phyloP scores from a whole-genome alignment of 2,329 filamentous ascomycete genomes.

The Trichoderma koningiopsis region DNA sequence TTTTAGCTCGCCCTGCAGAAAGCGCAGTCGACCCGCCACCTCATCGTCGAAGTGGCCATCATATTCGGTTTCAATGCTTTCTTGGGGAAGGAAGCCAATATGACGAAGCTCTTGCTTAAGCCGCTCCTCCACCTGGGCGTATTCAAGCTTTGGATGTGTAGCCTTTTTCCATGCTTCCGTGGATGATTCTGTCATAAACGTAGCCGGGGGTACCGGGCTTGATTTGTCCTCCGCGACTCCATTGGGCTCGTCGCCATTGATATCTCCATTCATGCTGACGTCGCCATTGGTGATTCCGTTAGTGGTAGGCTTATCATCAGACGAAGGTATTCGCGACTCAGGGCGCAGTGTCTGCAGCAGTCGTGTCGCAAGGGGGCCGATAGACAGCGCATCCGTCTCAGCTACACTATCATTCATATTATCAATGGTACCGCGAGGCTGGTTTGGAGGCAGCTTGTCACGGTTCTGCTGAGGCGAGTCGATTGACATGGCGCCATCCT shows the following conservation, averaged over 20 bases:
- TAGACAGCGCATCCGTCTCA: constrained; percentile 86
- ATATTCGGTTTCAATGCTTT: constrained; percentile 70
- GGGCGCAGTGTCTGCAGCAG: constrained; percentile 80
- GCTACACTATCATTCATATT: constrained; percentile 83
- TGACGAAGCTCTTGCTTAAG: constrained; percentile 88
- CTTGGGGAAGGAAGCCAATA: constrained; percentile 79
- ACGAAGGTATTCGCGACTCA: constrained; percentile 60
- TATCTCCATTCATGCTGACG: constrained; percentile 55
- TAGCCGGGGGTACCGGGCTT: constrained; percentile 63
- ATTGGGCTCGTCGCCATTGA: constrained; percentile 39
- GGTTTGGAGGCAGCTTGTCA: constrained; percentile 74
- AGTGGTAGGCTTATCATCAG: constrained; percentile 59
- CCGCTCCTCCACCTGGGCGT: constrained; percentile 83
- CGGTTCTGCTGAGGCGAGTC: constrained; percentile 64
- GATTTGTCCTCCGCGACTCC: constrained; percentile 44
- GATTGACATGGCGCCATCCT: constrained; percentile 78
- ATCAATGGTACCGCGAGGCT: constrained; percentile 82
- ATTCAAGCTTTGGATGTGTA: constrained; percentile 75
- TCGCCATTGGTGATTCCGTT: constrained; percentile 59
- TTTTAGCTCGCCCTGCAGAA: constrained; percentile 79
- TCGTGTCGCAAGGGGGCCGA: constrained; percentile 81
- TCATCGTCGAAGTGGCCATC: constrained; percentile 92
- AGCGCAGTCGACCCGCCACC: constrained; percentile 83
- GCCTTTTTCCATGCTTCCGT: constrained; percentile 79
- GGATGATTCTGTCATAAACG: constrained; percentile 76